A percentile compares a stretch with the other conserved stretches of the same genome.
Conservation (phyloP, 2,329 filamentous ascomycete genomes). For the Sordariomycetes sp. region DNA sequence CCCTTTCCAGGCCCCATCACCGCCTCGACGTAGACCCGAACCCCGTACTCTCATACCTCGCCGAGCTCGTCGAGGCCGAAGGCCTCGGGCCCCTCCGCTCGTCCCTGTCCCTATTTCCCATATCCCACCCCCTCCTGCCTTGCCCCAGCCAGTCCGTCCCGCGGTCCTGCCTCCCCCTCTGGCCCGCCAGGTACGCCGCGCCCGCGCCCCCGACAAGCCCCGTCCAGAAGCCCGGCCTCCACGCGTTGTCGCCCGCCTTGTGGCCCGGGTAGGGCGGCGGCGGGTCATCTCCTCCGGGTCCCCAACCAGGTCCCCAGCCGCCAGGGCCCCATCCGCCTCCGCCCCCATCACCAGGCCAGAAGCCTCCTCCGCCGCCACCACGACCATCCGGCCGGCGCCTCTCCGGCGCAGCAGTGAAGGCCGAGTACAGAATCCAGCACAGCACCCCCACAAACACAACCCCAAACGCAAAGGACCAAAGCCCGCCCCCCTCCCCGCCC, state of each 20-base stretch:
- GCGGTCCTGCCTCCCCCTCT: conserved; percentile 23
- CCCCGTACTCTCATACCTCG: conserved; percentile 48
- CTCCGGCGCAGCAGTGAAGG: conserved; percentile 22
- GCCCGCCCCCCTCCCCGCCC: conserved; percentile 15
- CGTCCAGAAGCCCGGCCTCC: conserved; percentile 67
- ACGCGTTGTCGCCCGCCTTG: conserved; percentile 28
- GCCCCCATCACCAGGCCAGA: neutral
- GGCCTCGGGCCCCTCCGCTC: neutral
- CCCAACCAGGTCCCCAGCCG: conserved; percentile 28
- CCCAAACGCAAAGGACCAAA: conserved; percentile 40
- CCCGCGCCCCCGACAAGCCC: conserved; percentile 59
- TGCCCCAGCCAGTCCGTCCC: neutral
- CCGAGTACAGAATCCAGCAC: conserved; percentile 51
- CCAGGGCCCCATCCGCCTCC: conserved; percentile 11
- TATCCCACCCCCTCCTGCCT: neutral
- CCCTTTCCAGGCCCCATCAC: conserved; percentile 15
- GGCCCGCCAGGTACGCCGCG: conserved; percentile 54
- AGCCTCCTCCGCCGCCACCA: conserved; percentile 21
- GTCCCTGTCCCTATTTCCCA: neutral
- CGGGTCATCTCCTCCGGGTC: conserved; percentile 27
- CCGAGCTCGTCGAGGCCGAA: conserved; percentile 5
- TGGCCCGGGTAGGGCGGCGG: conserved; percentile 40
- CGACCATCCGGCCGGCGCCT: conserved; percentile 21
- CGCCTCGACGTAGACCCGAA: conserved; percentile 60
- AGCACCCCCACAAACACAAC: conserved; percentile 49